These are phyloP conservation scores for Acrodontium crateriforme DNA, from an alignment of 2,329 filamentous ascomycete genomes.

Conservation along the genomic window DNA sequence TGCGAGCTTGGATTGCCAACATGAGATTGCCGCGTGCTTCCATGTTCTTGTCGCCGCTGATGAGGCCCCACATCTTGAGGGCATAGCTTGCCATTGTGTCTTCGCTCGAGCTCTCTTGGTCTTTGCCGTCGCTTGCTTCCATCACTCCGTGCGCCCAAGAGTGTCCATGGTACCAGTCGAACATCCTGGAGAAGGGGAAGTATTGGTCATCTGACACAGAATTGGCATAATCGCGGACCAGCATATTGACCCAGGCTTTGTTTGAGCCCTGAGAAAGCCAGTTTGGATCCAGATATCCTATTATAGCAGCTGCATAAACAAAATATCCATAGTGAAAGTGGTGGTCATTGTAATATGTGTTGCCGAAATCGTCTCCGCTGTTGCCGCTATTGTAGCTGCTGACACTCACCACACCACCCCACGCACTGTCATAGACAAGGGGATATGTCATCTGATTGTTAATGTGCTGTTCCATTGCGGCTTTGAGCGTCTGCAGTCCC, in stretches of 20 bases:
- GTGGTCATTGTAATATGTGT: conserved; percentile 53
- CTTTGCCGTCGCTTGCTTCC: conserved; percentile 58
- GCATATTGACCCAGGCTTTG: conserved; percentile 64
- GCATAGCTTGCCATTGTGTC: conserved; percentile 79
- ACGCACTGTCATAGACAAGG: conserved; percentile 43
- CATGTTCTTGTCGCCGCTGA: conserved; percentile 62
- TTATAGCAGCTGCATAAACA: conserved; percentile 71
- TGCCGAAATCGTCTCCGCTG: conserved; percentile 69
- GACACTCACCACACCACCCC: conserved; percentile 70
- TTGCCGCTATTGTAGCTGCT: conserved; percentile 67
- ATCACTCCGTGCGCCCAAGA: conserved; percentile 79
- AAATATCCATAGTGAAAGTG: conserved; percentile 68
- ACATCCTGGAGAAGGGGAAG: conserved; percentile 71
- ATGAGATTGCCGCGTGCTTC: conserved; percentile 71
- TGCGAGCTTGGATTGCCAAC: conserved; percentile 62
- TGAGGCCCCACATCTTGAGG: conserved; percentile 84
- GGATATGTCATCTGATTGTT: conserved; percentile 32
- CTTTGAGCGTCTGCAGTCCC: conserved; percentile 37
- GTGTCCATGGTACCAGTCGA: conserved; percentile 93
- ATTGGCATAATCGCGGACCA: conserved; percentile 76
- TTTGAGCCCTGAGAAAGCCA: conserved; percentile 55
- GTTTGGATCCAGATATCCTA: conserved; percentile 59
- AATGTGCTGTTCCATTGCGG: conserved; percentile 34
- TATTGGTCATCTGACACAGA: conserved; percentile 53
- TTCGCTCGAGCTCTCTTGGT: conserved; percentile 80